Percentiles rank a stretch among this genome's conserved stretches.
Evolutionary conservation across 495 filamentous ascomycete species (phyloP).

Genomic region (Xylaria castorea): DNA sequence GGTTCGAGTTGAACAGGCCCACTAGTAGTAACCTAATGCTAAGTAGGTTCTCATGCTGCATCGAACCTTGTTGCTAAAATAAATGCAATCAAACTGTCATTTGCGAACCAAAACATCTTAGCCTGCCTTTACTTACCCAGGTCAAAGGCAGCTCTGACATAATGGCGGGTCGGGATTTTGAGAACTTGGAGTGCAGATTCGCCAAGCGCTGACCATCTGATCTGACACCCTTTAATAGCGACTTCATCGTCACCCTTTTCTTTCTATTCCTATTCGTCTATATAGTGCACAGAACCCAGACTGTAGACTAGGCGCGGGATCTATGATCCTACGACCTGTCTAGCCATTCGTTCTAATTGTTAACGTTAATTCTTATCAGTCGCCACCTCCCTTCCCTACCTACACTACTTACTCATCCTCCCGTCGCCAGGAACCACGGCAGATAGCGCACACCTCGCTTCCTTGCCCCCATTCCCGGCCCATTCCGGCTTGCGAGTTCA

Average conservation of each 20-base stretch:
- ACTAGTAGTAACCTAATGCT: not conserved
- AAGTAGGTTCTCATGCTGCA: not conserved
- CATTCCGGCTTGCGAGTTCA: constrained; percentile 12
- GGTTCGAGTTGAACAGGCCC: not conserved
- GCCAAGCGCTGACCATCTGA: not conserved
- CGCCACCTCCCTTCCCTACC: constrained; percentile 2
- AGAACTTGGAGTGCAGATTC: not conserved
- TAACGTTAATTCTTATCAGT: not conserved
- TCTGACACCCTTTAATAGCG: not conserved
- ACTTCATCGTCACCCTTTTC: constrained; percentile 8
- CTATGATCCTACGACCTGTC: not conserved
- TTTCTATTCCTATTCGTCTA: not conserved
- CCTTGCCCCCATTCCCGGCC: not conserved
- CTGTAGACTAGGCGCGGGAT: not conserved
- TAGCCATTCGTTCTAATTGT: not conserved
- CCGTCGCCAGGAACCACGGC: not conserved
- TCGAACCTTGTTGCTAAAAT: constrained; percentile 5
- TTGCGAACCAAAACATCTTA: not conserved
- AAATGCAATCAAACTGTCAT: not conserved
- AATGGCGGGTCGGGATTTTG: not conserved
- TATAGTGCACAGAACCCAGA: not conserved
- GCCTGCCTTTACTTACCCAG: not conserved
- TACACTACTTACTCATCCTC: not conserved
- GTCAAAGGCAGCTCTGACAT: constrained; percentile 1
- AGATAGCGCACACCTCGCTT: not conserved